Conservation (phyloP, 305 asterid species). For the Solanum aculeatissimum region DNA sequence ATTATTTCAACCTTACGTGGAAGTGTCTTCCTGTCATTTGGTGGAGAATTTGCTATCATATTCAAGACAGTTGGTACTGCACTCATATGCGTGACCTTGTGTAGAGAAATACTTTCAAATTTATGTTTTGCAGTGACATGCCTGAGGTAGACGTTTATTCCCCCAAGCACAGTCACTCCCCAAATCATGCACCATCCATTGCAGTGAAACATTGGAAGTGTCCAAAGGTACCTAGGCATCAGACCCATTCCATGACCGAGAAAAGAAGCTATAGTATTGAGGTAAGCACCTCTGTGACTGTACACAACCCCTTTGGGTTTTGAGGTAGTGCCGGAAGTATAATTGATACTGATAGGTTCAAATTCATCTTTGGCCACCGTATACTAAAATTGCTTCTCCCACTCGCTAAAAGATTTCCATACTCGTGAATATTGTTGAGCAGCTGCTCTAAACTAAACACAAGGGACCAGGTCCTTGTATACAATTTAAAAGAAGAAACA, state of each 20-base stretch:
- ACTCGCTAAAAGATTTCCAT: background rate
- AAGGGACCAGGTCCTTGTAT: too few species aligned
- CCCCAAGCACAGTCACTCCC: conserved; percentile 60
- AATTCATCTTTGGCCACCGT: background rate
- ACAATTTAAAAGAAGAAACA: too few species aligned
- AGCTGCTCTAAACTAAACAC: too few species aligned
- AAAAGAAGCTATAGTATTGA: background rate
- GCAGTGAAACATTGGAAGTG: background rate
- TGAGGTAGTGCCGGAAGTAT: conserved; percentile 1
- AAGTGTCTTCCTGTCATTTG: background rate
- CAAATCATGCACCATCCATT: conserved; percentile 57
- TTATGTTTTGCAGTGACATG: background rate
- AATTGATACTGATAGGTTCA: background rate
- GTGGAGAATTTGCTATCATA: background rate
- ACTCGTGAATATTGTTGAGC: background rate
- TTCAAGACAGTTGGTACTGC: background rate
- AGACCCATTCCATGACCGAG: background rate
- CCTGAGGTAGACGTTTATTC: conserved; percentile 43
- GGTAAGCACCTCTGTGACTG: conserved; percentile 1
- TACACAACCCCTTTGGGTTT: background rate
- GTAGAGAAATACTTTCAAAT: background rate
- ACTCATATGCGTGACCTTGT: background rate
- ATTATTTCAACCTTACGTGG: background rate
- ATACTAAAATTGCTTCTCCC: background rate
- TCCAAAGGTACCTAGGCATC: conserved; percentile 6